Evolutionary conservation across 2,329 filamentous ascomycete genomes (phyloP).

Genomic region (Microthyrium microscopicum): DNA sequence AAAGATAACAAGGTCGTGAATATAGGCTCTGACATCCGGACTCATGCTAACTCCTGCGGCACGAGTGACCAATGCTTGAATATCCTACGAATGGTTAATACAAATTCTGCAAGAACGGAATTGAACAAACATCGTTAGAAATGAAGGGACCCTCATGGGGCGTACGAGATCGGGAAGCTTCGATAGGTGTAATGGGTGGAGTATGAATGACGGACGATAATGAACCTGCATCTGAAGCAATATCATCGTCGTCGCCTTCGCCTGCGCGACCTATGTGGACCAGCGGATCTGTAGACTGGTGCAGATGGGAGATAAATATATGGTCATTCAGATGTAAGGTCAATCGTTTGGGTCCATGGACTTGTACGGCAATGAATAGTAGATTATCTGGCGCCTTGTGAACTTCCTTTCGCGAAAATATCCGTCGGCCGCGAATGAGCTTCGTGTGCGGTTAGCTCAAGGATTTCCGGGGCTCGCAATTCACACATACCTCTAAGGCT

Average conservation of each 20-base stretch:
- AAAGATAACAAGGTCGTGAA: slow-evolving; percentile 76
- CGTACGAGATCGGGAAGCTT: too few species aligned
- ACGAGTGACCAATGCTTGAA: slow-evolving; percentile 43
- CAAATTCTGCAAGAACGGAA: not conserved
- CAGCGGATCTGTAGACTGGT: slow-evolving; percentile 55
- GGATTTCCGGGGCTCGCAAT: slow-evolving; percentile 1
- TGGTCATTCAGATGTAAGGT: slow-evolving; percentile 50
- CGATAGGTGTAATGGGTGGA: slow-evolving; percentile 10
- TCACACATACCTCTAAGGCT: slow-evolving; percentile 36
- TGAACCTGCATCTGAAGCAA: slow-evolving; percentile 16
- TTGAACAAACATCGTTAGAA: not conserved
- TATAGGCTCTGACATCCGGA: slow-evolving; percentile 66
- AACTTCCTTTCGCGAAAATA: slow-evolving; percentile 59
- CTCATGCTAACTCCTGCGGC: slow-evolving; percentile 45
- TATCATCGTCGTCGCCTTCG: slow-evolving; percentile 14
- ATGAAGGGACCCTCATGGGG: too few species aligned
- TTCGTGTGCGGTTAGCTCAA: slow-evolving; percentile 18
- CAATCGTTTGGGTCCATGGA: slow-evolving; percentile 18
- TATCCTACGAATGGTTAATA: slow-evolving; percentile 19
- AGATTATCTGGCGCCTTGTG: slow-evolving; percentile 63
- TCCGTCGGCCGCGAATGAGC: slow-evolving; percentile 62
- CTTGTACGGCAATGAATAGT: slow-evolving; percentile 59
- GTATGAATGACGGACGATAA: slow-evolving; percentile 22
- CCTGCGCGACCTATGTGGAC: slow-evolving; percentile 44
- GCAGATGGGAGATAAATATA: slow-evolving; percentile 77